Evolutionary conservation across 768 basidiomycete genomes (phyloP).

Genomic region (Solioccasus polychromus): DNA sequence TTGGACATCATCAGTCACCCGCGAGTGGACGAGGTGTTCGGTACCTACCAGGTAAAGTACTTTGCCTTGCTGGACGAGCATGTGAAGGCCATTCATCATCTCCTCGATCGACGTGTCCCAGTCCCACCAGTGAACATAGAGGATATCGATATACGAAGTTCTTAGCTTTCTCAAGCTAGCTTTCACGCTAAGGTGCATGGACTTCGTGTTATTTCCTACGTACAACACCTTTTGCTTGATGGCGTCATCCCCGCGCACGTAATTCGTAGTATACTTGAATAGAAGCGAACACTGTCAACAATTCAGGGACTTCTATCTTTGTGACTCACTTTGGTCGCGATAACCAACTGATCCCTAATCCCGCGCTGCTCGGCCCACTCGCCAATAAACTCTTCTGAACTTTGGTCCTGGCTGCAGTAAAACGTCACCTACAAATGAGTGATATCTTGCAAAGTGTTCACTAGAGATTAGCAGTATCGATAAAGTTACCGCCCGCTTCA

Average conservation of each 20-base stretch:
- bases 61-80: slow-evolving; percentile 41
- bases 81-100: slow-evolving; percentile 44
- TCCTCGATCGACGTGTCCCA: slow-evolving; percentile 43
- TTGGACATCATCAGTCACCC: too few species aligned
- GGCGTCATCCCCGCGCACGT: slow-evolving; percentile 8
- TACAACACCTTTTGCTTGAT: slow-evolving; percentile 27
- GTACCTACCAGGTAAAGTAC: slow-evolving; percentile 38
- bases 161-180: slow-evolving; percentile 46
- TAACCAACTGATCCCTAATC: slow-evolving; percentile 46
- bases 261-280: slow-evolving; percentile 17
- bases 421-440: neutral
- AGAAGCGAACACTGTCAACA: neutral
- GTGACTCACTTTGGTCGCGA: slow-evolving; percentile 42
- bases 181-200: slow-evolving; percentile 29
- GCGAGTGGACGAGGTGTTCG: neutral
- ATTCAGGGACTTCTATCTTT: neutral
- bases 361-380: slow-evolving; percentile 47
- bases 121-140: slow-evolving; percentile 55
- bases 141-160: slow-evolving; percentile 56
- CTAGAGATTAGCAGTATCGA: slow-evolving; percentile 49
- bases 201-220: slow-evolving; percentile 37
- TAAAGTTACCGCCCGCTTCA: slow-evolving; percentile 48
- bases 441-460: slow-evolving; percentile 15
- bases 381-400: slow-evolving; percentile 52
- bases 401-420: slow-evolving; percentile 44